Conservation (phyloP, 768 basidiomycete genomes). For the Rhodotorula graminis region DNA sequence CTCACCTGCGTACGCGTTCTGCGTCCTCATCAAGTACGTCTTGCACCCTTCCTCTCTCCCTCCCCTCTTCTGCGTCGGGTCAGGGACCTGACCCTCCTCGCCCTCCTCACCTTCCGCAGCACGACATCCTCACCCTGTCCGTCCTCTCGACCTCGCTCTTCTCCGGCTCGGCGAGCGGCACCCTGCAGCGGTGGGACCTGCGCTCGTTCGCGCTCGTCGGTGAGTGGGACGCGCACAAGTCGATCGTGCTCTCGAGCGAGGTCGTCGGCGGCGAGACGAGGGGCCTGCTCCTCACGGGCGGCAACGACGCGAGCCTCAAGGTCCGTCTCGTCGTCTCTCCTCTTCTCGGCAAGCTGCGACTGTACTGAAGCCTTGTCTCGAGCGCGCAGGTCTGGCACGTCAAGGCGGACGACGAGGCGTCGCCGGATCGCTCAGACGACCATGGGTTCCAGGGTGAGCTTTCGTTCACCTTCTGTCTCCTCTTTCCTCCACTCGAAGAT, state of each 20-base stretch:
- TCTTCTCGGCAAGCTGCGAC: too few species aligned
- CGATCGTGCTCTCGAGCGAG: conserved; percentile 59
- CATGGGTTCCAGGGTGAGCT: conserved; percentile 26
- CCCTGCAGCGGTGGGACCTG: conserved; percentile 73
- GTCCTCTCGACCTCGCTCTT: conserved; percentile 59
- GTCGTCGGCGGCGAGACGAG: not conserved
- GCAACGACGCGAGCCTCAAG: conserved; percentile 79
- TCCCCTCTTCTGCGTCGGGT: too few species aligned
- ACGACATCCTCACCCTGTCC: conserved; percentile 76
- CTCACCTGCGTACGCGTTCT: conserved; percentile 79
- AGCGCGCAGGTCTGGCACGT: not conserved
- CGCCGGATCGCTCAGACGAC: not conserved
- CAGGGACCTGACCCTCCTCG: too few species aligned
- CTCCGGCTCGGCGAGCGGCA: conserved; percentile 56
- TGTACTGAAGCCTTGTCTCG: too few species aligned
- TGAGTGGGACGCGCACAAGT: conserved; percentile 73
- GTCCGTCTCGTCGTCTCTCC: conserved; percentile 46
- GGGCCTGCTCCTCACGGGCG: conserved; percentile 60
- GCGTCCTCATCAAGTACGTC: conserved; percentile 69
- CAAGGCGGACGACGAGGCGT: not conserved
- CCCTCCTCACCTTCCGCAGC: too few species aligned
- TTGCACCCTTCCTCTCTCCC: too few species aligned
- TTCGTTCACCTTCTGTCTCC: too few species aligned
- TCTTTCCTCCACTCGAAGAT: too few species aligned
- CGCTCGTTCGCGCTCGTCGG: conserved; percentile 73